Evolutionary conservation across 179 eudicot species (phyloP), one percentile per base, ranked within the genome.

Genomic region (Kewa caespitosa): DNA sequence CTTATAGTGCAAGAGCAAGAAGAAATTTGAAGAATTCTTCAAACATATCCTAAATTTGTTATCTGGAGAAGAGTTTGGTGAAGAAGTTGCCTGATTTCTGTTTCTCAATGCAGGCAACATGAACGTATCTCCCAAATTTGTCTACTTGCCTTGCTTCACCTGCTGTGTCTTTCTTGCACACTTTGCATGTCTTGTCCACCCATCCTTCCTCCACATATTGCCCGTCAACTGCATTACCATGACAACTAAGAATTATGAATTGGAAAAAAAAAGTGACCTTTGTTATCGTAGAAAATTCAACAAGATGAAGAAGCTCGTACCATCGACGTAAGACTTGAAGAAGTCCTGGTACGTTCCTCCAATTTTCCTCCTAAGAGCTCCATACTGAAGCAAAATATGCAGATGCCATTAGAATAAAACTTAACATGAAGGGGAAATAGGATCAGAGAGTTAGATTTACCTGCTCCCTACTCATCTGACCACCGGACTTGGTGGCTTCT

Each of bases 281-380:
- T n/a, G 31, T 55, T 22, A 7, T 50, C 27, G n/a, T 18, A 1
- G 31, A 55, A 25, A 15, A 2, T 14, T 25, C 6, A 55, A 55
- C 28, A 62, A 18, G 27, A 17, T 12, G 13, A 20, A 18, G 13
- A 20, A 67, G 37, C 28, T 25, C 38, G 62, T 85, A 95, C 99
- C 99, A 46, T 95, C 99, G 65, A 95, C 82, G 39, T 91, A 95
- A 34, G 99, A 93, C 83, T 95, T 95, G 90, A 95, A 95, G 88
- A 95, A 95, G 79, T 95, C 99, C 77, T 95, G 84, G 96, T 95
- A 93, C 1, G 99, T 95, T 67, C 99, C 99, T 71, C 99, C 99
- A 31, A 95, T 95, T 83, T 95, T 95, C 87, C 98, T 93, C 81
- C 99, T 71, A 7, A 95, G 93, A 84, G 99, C 99, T 76, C 93